Evolutionary conservation across 2,329 filamentous ascomycete genomes (phyloP), one percentile per base, ranked within the genome.

Genomic region (Fusarium tricinctum): DNA sequence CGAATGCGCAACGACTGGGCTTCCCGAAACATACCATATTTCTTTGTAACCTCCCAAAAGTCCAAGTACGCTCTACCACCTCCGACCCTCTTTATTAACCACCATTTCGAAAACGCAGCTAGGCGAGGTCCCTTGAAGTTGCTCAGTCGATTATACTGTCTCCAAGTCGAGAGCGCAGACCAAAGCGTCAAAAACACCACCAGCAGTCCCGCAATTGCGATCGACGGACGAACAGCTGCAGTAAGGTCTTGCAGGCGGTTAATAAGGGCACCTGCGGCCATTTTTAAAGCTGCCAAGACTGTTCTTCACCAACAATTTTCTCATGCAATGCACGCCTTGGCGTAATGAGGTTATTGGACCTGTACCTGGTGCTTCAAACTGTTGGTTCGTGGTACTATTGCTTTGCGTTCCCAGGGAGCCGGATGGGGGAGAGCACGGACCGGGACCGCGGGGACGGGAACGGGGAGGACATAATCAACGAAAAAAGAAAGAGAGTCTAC

Each of bases 21-120:
- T 30, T 12, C 28, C 8, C 10, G 13, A 20, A 30, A 69, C 73
- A n/a, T 48, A 78, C 78, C 78, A 23, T 81, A 78, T 57, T 78
- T 77, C 50, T 76, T 55, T 20, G 70, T 76, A 3, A 77, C 76
- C 15, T 80, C 74, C 65, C 76, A 78, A 32, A 79, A 73, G n/a
- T 80, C 75, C 1, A 79, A 70, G 56, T 81, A 75, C 14, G 74
- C 74, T 28, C 69, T 72, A 5, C 79, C 79, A 10, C 76, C 74
- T 6, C 72, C 66, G 3, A 78, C 75, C 10, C 65, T 69, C 17
- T 67, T 71, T 12, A 79, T 63, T 20, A 83, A 69, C 79, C 80
- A 84, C 65, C 78, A 72, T 52, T 80, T 80, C 0, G 81, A 81
- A 33, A 83, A 76, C 0, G 68, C 75, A 3, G 80, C 79, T 4